Evolutionary conservation across 495 filamentous ascomycete genomes (phyloP), one percentile per base, ranked within the genome.

Genomic region (Podospora conica): DNA sequence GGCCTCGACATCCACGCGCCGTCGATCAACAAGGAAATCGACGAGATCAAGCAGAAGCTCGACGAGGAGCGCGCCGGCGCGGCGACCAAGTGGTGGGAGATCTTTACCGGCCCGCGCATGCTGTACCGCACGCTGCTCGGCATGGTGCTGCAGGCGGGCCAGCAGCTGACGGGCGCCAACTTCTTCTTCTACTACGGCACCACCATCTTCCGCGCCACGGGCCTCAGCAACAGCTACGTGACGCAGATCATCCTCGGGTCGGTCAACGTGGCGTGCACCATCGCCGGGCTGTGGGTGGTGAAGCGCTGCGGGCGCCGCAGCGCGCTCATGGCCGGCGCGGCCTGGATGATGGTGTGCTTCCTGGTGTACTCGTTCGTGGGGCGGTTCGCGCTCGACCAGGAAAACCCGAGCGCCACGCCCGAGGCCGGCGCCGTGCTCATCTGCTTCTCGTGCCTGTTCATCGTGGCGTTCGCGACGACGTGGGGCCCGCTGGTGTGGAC

Each of bases 401-500:
- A 77, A 8, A 84, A 84, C 27, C 79, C 74, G 2, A 70, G 72
- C 63, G 87, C 84, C 29, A 87, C 84, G 0, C 82, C 80, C 2
- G 55, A 68, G n/a, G 83, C 90, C 10, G 90, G 90, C 66, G 82
- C 85, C 22, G 86, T 87, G 77, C 73, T 92, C 78, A 91, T 93
- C 67, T 87, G 92, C 62, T 93, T 93, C 79, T 88, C 91, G n/a
- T 92, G 89, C 75, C 81, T 93, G 69, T 91, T 90, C 65, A 86
- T 86, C 63, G 81, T 76, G 23, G 78, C 78, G 15, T 86, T 86
- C 61, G 83, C 83, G 20, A 88, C 84, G 63, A 93, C 90, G 31
- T 96, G 92, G 92, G 92, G 91, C 59, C 92, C 92, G 11, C 88
- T 93, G 27, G 84, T 93, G 54, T 96, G 91, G 91, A 83, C 87